Base-by-base conservation (phyloP, 306 rosid species). In the Rosa persica region DNA sequence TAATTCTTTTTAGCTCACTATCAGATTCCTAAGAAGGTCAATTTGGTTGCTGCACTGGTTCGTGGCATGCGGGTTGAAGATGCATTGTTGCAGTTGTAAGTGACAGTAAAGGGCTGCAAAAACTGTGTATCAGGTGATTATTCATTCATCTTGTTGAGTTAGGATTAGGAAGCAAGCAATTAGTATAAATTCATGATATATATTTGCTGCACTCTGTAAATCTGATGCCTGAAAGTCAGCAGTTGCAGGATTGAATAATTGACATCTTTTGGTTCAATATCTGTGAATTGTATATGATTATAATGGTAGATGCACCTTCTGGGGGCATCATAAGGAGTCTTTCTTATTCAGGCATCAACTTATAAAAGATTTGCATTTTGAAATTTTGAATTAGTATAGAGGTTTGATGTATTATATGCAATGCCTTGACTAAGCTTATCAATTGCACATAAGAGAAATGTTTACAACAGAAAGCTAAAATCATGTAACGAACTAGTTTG, bases 41-140 rank as follows among this genome's bases (percentile, higher is more conserved):
- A 94, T 89, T 87, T 94, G 93, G 97, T 94, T 72, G 98, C 97
- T 82, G 93, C 95, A 65, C 81, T 92, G 74, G 93, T 92, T 43
- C 97, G 98, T 80, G 98, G 98, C 34, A 95, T 95, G 98, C 98
- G 92, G 49, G 98, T 95, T 80, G 97, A 95, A 81, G 98, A 95
- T 86, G 98, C 98, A 73, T 83, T 92, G 80, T 39, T 92, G 85
- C 98, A 95, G 87, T 84, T 92, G 87, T 92, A 95, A 87, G 82
- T 95, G 81, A 89, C 93, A 15, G 76, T 92, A 25, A 95, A 95
- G 88, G 88, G 98, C 98, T 67, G 47, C 97, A 79, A 95, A 92
- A 79, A 91, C 98, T 86, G 98, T 89, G 46, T 92, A 87, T 87
- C 97, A 92, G 93, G 98, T 94, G 62, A 64, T 88, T 42, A 71